Base-by-base conservation (phyloP, 2,329 filamentous ascomycete species). In the Fonsecaea pedrosoi region DNA sequence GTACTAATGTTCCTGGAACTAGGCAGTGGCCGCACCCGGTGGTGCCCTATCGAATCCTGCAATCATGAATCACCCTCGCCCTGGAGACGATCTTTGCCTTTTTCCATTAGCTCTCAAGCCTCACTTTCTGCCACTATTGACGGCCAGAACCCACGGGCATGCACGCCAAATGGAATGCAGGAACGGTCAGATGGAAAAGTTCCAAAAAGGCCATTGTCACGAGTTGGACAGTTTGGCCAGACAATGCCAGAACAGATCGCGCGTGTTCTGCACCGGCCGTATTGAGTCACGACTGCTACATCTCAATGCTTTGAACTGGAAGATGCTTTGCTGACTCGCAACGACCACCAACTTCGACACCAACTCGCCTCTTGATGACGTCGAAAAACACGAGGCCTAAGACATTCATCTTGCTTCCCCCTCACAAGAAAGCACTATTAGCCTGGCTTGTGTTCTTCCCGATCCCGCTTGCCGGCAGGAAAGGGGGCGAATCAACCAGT, bases 121-220 rank as follows among this genome's bases (percentile, higher is more conserved):
- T 53, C 59, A 54, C 45, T 54, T 40, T 42, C 48, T 61, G 48
- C 45, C 42, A 54, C 59, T 61, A 61, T 53, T 61, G 59, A 42
- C 42, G 57, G 40, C 57, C 57, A 37, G 38, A 45, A 60, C 40
- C 40, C 57, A 60, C 40, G 18, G 25, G 13, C 40, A 48, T 40
- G 34, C 3, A 25, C 2, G 25, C 38, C n/a, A 42, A 32, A 45
- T 32, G 45, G 18, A 21, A 50, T 50, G 45, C 18, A 50, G 45
- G 45, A 25, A 50, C 45, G 18, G 18, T 12, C 18, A 50, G 18
- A 48, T 48, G 25, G 42, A 50, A 50, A 50, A 18, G 7, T 25
- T 4, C 21, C 7, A 10, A 25, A 25, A 50, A 50, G 25, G 25
- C 25, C 25, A 42, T 6, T 30, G 18, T 13, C 45, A 50, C 18